Evolutionary conservation across 352 stramenopile species (phyloP), one percentile per base, ranked within the genome.

Genomic region (Plasmopara halstedii): DNA sequence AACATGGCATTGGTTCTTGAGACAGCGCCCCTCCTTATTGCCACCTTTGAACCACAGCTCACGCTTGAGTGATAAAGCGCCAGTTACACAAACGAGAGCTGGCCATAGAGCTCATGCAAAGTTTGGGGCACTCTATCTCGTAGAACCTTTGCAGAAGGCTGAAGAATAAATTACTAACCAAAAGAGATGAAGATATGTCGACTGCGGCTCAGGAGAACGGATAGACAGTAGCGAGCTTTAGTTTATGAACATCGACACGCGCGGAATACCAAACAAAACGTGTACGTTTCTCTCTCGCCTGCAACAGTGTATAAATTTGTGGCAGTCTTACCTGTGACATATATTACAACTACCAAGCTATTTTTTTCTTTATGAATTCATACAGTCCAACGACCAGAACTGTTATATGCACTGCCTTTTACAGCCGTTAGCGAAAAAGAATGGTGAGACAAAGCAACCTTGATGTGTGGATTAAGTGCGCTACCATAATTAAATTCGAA

Each of bases 151-250:
- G 45, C 35, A 44, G 27, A n/a, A n/a, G n/a, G n/a, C n/a, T n/a
- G n/a, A n/a, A n/a, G n/a, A n/a, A n/a, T n/a, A n/a, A 47, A 31
- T 53, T 54, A 62, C 54, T 46, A 58, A 58, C 47, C 53, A 25
- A 39, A 31, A 38, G 20, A 42, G 35, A 25, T 10, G 21, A 23
- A n/a, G 2, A 44, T 34, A 36, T 26, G 19, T 15, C 31, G 21
- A 53, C 38, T 46, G 33, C 33, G 25, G 25, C 41, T 44, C 26
- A 47, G 37, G 58, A 10, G 25, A 29, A 29, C 7, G 25, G 25
- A 61, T 52, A 47, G 53, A 40, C 42, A 44, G 38, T 45, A 34
- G 42, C 18, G 11, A 29, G 25, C 25, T n/a, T 20, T 52, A 36
- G 21, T 17, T 19, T 50, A 36, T 51, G 47, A 34, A 51, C 53